These are phyloP conservation scores for Microbotryum lychnidis-dioicae DNA, from an alignment of 1,284 basidiomycete species.

Conservation along the genomic window DNA sequence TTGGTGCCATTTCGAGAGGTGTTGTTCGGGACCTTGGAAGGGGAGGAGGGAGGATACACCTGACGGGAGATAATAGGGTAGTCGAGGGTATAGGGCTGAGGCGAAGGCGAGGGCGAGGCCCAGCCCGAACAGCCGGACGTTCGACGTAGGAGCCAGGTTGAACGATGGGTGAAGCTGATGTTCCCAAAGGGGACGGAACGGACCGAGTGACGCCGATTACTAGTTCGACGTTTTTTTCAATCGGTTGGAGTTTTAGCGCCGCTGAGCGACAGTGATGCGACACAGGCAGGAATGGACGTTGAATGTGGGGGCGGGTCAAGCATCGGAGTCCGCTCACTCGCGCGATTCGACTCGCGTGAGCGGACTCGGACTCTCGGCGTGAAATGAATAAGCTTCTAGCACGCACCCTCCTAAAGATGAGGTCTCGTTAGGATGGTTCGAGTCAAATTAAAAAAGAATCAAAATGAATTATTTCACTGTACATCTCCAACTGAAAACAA, in stretches of 20 bases:
- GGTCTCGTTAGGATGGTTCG: background rate
- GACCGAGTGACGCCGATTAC: no score
- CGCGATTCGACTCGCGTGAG: no score
- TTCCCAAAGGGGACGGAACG: background rate
- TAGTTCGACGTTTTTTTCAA: no score
- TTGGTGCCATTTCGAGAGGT: conserved; percentile 10
- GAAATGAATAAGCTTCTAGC: no score
- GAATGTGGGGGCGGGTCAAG: background rate
- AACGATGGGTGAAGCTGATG: background rate
- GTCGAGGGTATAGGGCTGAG: conserved; percentile 11
- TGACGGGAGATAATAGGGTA: conserved; percentile 8
- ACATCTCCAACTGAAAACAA: no score
- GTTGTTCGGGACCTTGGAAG: conserved; percentile 10
- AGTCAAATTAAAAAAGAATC: background rate
- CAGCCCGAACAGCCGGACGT: conserved; percentile 10
- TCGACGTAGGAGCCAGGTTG: background rate
- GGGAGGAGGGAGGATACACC: conserved; percentile 7
- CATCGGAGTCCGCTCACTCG: no score
- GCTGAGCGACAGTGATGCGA: background rate
- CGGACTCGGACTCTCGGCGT: no score
- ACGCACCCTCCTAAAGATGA: background rate
- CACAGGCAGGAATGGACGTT: no score
- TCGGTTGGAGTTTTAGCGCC: no score
- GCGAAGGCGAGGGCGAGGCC: conserved; percentile 18
- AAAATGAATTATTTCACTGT: background rate